Percentiles rank a stretch among this genome's conserved stretches.
phyloP scores from a whole-genome alignment of 208 protist genomes.

The Trypanosoma theileri region DNA sequence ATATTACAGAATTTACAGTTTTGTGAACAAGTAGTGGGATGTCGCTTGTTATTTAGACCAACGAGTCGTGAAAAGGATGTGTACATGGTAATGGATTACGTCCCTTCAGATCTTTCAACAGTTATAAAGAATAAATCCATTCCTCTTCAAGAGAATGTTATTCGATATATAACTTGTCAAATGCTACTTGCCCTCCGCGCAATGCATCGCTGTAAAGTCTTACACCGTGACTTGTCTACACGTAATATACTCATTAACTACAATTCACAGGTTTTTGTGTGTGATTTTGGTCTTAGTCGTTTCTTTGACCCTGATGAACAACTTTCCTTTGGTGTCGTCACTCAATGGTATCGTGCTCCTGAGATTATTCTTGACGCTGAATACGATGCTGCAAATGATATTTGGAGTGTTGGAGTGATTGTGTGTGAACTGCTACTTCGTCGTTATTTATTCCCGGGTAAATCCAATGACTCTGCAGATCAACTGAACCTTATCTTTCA shows the following conservation, averaged over 20 bases:
- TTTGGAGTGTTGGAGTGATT: constrained; percentile 91
- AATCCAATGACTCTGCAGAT: constrained; percentile 92
- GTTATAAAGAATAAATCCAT: constrained; percentile 84
- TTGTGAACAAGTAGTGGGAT: constrained; percentile 86
- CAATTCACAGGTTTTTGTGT: constrained; percentile 87
- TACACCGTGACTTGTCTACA: constrained; percentile 88
- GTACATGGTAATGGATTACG: constrained; percentile 91
- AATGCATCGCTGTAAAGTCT: constrained; percentile 78
- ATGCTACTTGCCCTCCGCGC: constrained; percentile 86
- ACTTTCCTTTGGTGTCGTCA: constrained; percentile 90
- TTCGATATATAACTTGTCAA: constrained; percentile 88
- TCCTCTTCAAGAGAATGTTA: constrained; percentile 68
- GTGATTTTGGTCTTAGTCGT: constrained; percentile 91
- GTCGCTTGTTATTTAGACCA: constrained; percentile 86
- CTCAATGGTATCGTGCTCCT: constrained; percentile 92
- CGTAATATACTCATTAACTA: constrained; percentile 90
- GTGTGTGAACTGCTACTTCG: constrained; percentile 91
- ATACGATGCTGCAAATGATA: constrained; percentile 83
- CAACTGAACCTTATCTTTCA: constrained; percentile 93
- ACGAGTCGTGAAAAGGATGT: constrained; percentile 90
- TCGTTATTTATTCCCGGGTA: constrained; percentile 90
- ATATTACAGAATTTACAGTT: constrained; percentile 87
- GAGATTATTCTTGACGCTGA: constrained; percentile 91
- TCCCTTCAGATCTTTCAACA: constrained; percentile 79
- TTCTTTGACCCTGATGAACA: constrained; percentile 93